These are phyloP conservation scores for Colletotrichum liaoningense DNA, from an alignment of 2,329 filamentous ascomycete genomes.

Conservation along the genomic window DNA sequence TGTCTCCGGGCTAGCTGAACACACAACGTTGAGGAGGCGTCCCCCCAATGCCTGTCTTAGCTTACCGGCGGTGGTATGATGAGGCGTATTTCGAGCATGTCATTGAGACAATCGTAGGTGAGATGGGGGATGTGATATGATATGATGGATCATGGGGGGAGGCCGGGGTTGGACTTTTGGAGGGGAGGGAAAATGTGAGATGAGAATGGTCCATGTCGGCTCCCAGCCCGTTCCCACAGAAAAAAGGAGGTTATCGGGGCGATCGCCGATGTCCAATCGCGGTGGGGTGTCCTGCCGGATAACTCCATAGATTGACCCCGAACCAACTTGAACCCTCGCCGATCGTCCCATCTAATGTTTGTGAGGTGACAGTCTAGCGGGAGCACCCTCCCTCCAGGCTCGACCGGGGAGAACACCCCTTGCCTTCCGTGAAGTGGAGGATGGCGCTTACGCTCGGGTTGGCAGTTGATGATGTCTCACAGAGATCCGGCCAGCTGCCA, in stretches of 20 bases:
- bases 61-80: neutral
- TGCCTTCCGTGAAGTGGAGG: constrained; percentile 5
- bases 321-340: neutral
- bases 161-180: too few relatives aligned
- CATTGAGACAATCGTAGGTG: neutral
- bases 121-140: neutral
- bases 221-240: neutral
- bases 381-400: neutral
- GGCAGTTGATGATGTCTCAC: neutral
- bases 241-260: neutral
- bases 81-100: neutral
- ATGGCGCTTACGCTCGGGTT: neutral
- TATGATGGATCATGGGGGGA: neutral
- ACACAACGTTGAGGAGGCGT: constrained; percentile 12
- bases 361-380: neutral
- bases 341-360: neutral
- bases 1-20: constrained; percentile 4
- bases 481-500: neutral
- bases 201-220: neutral
- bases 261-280: neutral
- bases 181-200: neutral
- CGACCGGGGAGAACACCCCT: neutral
- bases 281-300: neutral
- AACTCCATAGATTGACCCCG: neutral
- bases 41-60: constrained; percentile 6